Evolutionary conservation across 208 protist species (phyloP).

Genomic region (Trichomonas vaginalis): DNA sequence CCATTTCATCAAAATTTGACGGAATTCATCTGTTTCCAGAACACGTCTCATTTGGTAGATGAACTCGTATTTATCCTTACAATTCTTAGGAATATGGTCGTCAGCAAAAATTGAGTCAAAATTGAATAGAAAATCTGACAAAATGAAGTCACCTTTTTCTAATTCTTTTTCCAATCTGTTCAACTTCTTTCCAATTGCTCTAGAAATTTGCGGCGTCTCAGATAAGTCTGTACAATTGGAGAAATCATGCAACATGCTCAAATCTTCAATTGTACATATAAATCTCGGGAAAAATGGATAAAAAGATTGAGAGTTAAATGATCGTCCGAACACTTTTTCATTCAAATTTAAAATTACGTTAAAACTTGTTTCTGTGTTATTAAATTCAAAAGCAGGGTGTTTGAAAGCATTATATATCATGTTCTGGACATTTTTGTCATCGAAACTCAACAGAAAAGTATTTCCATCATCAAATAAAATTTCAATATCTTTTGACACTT

Average conservation of each 20-base stretch:
- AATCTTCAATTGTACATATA: not conserved
- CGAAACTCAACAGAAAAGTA: not conserved
- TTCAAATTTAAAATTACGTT: not conserved
- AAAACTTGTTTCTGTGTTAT: not conserved
- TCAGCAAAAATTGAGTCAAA: not conserved
- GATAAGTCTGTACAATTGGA: not conserved
- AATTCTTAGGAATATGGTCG: not conserved
- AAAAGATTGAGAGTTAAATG: not conserved
- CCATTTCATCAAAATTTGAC: not conserved
- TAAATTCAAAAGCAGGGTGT: not conserved
- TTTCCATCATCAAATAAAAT: not conserved
- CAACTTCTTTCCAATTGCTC: not conserved
- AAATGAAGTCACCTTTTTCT: not conserved
- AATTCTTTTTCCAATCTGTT: not conserved
- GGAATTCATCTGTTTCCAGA: not conserved
- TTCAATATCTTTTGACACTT: not conserved
- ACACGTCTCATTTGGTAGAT: not conserved
- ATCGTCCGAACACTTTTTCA: not conserved
- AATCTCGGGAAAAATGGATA: not conserved
- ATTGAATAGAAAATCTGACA: not conserved
- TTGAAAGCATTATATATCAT: not conserved
- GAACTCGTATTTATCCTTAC: not conserved
- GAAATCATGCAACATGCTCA: not conserved
- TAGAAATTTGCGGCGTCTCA: not conserved
- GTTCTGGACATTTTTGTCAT: not conserved